phyloP scores from a whole-genome alignment of 179 eudicot species.

The Sideroxylon spinosum region DNA sequence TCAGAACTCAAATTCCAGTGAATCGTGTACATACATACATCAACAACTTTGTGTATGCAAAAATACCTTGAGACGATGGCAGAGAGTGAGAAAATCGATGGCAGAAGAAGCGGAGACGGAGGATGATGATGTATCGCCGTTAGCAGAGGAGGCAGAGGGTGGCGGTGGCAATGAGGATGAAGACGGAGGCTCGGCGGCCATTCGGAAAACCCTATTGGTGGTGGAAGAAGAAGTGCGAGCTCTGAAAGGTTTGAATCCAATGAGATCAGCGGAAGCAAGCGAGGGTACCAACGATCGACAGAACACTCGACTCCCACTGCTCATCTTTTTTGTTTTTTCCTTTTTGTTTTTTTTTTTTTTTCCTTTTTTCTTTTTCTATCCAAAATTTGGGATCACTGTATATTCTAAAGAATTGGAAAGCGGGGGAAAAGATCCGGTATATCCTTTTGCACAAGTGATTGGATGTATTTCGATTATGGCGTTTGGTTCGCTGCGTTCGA shows the following conservation, averaged over 20 bases:
- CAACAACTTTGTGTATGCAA: background rate
- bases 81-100: constrained; percentile 82
- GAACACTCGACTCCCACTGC: constrained; percentile 15
- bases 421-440: background rate
- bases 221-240: constrained; percentile 9
- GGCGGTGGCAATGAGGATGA: constrained; percentile 18
- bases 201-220: constrained; percentile 12
- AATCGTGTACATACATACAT: background rate
- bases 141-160: constrained; percentile 12
- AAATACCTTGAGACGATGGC: constrained; percentile 77
- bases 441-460: background rate
- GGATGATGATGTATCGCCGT: constrained; percentile 7
- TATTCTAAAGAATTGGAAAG: background rate
- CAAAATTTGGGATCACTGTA: background rate
- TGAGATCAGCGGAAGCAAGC: constrained; percentile 9
- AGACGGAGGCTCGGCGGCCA: constrained; percentile 19
- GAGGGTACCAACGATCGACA: constrained; percentile 16
- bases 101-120: constrained; percentile 63
- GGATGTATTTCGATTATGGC: background rate
- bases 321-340: background rate
- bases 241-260: background rate
- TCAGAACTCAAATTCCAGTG: background rate
- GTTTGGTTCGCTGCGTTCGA: too few relatives aligned
- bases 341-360: background rate
- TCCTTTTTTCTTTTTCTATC: background rate